These are phyloP conservation scores for Dipodascus albidus DNA, from an alignment of 805 yeast species.

Conservation along the genomic window DNA sequence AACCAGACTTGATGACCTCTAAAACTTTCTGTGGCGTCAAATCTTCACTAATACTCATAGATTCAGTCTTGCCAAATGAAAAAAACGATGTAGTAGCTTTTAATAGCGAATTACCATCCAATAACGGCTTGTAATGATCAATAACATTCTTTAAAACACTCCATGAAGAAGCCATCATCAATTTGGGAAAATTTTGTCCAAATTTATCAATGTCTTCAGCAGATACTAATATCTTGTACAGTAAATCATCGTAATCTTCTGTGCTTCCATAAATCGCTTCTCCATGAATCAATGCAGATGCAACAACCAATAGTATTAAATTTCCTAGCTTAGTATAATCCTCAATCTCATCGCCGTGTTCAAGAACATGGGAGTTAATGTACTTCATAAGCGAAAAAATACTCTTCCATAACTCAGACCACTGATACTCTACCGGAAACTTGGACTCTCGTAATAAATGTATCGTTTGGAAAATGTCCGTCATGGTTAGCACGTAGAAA, in stretches of 20 bases:
- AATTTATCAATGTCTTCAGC: slow-evolving; percentile 18
- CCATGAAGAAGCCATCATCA: slow-evolving; percentile 13
- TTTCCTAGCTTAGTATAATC: slow-evolving; percentile 9
- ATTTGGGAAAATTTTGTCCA: slow-evolving; percentile 9
- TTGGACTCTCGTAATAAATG: slow-evolving; percentile 10
- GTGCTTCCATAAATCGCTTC: slow-evolving; percentile 23
- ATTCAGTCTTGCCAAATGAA: slow-evolving; percentile 13
- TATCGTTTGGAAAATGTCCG: slow-evolving; percentile 16
- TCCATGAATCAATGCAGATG: slow-evolving; percentile 21
- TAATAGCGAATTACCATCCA: slow-evolving; percentile 7
- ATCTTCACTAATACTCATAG: background rate
- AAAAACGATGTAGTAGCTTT: slow-evolving; percentile 21
- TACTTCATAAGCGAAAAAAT: slow-evolving; percentile 21
- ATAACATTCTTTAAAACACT: slow-evolving; percentile 15
- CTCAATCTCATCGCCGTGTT: slow-evolving; percentile 4
- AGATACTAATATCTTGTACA: slow-evolving; percentile 21
- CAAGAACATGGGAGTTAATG: slow-evolving; percentile 15
- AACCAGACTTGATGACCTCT: background rate
- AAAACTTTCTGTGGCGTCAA: background rate
- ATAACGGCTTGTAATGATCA: slow-evolving; percentile 10
- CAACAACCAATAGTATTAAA: slow-evolving; percentile 15
- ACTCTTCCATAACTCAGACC: slow-evolving; percentile 30
- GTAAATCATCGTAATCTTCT: slow-evolving; percentile 23
- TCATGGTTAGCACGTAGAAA: slow-evolving; percentile 20
- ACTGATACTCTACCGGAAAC: slow-evolving; percentile 21